Evolutionary conservation across 2,329 filamentous ascomycete genomes (phyloP).

Genomic region (Penicillium janthinellum): DNA sequence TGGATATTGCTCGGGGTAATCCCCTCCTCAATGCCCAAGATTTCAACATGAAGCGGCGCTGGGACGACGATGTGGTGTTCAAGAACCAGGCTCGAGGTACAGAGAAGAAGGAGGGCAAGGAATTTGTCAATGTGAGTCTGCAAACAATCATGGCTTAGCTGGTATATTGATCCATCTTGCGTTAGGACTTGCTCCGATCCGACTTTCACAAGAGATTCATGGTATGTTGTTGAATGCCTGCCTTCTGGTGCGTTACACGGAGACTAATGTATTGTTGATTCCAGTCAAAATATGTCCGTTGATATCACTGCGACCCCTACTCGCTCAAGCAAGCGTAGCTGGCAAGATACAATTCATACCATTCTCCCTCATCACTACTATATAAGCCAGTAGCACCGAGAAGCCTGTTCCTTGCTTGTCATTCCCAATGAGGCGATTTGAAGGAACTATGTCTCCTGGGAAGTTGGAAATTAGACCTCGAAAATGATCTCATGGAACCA

Average conservation of each 20-base stretch:
- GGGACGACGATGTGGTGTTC: conserved; percentile 99
- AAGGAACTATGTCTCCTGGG: background rate
- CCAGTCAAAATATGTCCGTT: conserved; percentile 54
- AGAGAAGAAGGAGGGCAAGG: conserved; percentile 87
- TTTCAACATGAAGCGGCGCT: conserved; percentile 81
- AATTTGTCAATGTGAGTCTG: conserved; percentile 85
- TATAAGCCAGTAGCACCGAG: background rate
- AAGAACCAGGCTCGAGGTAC: conserved; percentile 97
- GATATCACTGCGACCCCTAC: conserved; percentile 4
- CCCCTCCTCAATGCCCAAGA: conserved; percentile 85
- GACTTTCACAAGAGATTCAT: conserved; percentile 99
- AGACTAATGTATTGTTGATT: conserved; percentile 9
- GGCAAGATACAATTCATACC: no score
- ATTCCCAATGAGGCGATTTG: no score
- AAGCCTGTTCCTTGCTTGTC: background rate
- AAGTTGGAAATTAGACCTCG: background rate
- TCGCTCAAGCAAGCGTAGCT: background rate
- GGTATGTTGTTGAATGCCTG: conserved; percentile 48
- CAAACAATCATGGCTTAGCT: background rate
- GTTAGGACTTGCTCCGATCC: conserved; percentile 79
- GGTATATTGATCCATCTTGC: conserved; percentile 17
- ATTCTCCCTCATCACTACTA: no score
- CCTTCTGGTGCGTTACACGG: background rate
- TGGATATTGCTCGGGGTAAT: conserved; percentile 89
- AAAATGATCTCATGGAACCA: background rate